These are phyloP conservation scores for Avena atlantica DNA, from an alignment of 176 grass and related monocot genomes.

Conservation along the genomic window DNA sequence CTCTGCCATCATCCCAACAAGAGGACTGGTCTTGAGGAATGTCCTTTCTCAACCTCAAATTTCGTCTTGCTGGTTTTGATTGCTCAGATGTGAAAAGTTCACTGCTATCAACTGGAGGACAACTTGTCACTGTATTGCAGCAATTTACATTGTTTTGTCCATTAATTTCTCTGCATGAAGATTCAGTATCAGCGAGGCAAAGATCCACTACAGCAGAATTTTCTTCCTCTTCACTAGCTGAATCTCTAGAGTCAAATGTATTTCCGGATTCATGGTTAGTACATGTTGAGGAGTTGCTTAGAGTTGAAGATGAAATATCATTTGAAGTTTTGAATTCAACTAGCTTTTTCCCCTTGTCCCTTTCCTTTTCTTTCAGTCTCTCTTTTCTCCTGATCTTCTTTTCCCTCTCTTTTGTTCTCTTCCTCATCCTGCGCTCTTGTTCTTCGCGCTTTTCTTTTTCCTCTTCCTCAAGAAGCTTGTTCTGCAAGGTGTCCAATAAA, in stretches of 20 bases:
- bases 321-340: constrained; percentile 48
- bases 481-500: constrained; percentile 56
- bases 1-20: constrained; percentile 50
- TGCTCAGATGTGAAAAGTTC: constrained; percentile 61
- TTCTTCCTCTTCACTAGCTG: constrained; percentile 60
- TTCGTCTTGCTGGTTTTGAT: constrained; percentile 63
- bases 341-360: constrained; percentile 59
- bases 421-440: constrained; percentile 85
- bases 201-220: constrained; percentile 22
- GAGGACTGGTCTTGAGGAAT: constrained; percentile 47
- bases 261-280: constrained; percentile 51
- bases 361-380: constrained; percentile 89
- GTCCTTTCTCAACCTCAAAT: constrained; percentile 67
- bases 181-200: constrained; percentile 41
- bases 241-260: constrained; percentile 52
- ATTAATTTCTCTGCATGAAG: constrained; percentile 34
- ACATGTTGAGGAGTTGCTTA: constrained; percentile 45
- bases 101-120: constrained; percentile 42
- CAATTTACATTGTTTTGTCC: constrained; percentile 32
- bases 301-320: constrained; percentile 44
- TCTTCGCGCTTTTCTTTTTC: constrained; percentile 96
- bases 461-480: constrained; percentile 94
- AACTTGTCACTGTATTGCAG: constrained; percentile 42
- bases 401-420: constrained; percentile 86
- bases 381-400: constrained; percentile 97